Evolutionary conservation across 768 basidiomycete species (phyloP), one percentile per base, ranked within the genome.

Genomic region (Boletus edulis): DNA sequence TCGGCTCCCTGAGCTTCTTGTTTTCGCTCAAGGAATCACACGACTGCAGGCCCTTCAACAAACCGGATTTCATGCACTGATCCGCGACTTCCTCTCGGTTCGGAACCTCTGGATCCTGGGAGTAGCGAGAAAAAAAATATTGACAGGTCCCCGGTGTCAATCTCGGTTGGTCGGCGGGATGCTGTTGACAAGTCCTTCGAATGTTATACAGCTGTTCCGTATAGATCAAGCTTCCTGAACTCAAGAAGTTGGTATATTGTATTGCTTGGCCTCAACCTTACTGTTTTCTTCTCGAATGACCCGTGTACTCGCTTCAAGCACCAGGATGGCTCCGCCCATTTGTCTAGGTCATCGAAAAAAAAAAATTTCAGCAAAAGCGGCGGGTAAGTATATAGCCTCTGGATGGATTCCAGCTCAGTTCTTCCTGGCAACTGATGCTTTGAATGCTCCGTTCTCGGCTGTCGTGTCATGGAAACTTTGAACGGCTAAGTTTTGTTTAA

Each of bases 391-490:
- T 18, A 34, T 55, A 6, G 13, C 0, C 14, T 11, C 34, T 35
- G 34, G 34, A 11, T 35, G 34, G 14, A 11, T 35, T 24, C 43
- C 54, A 35, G 43, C 34, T 51, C 39, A 46, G 51, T 35, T 54
- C 62, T 35, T 48, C 52, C 51, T 60, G 52, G 43, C 37, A 49
- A 55, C 43, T 51, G 38, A 58, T 22, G 18, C 29, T 2, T n/a
- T 41, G 18, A 15, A 27, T 15, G 20, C 15, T 15, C 50, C 46
- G 20, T 47, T 44, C n/a, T 14, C 9, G 32, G 29, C 24, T 31
- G 39, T 39, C 32, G 24, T 43, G 46, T 2, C 51, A 38, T 45
- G 37, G 39, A 56, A 53, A 63, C 62, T 31, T 60, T 60, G 61
- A 54, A 46, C 49, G 54, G 57, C 51, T 40, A 46, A 53, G 60